Base-by-base conservation (phyloP, 352 stramenopile genomes). In the Globisporangium nodosum region DNA sequence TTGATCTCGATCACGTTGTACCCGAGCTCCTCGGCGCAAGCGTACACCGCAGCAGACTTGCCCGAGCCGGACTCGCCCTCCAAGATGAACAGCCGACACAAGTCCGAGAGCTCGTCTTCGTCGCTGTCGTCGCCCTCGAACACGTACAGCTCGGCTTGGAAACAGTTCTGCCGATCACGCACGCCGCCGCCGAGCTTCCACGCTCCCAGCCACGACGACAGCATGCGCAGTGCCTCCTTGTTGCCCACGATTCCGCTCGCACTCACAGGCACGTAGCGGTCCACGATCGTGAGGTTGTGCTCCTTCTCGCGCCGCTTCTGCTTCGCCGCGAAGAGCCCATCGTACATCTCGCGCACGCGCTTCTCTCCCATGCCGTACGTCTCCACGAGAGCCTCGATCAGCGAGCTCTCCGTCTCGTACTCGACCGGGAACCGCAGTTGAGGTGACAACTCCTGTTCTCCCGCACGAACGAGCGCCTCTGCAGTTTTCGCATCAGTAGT, bases 1-100 rank as follows among this genome's bases (percentile, higher is more conserved):
- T 94, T 92, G 63, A 94, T 92, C 58, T 94, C 85, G 47, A 94
- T 89, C 33, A 94, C 82, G 55, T 94, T 65, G 60, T 86, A 94
- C 8, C 85, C 85, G 20, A 92, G 64, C 58, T 92, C 85, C 58
- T 88, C 78, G 0, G 85, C 82, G 24, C 85, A 94, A 1, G 82
- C 85, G 48, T 89, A 91, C 9, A 92, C 82, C 1, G 78, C 74
- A n/a, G 80, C 78, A 5, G 82, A 92, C 63, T 94, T 94, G 49
- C 85, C 85, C 3, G 76, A 66, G 27, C 82, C 81, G 7, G 81
- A 82, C 39, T 86, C 78, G 5, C 84, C 84, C 33, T 91, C 63
- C n/a, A 94, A 49, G 13, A 94, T 69, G 50, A 94, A 90, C 21
- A 94, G 33, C 4, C 76, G 78, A 24, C 73, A 88, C 20, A 94